Conservation (phyloP, 2,329 filamentous ascomycete genomes). For the Aspergillus sp. region DNA sequence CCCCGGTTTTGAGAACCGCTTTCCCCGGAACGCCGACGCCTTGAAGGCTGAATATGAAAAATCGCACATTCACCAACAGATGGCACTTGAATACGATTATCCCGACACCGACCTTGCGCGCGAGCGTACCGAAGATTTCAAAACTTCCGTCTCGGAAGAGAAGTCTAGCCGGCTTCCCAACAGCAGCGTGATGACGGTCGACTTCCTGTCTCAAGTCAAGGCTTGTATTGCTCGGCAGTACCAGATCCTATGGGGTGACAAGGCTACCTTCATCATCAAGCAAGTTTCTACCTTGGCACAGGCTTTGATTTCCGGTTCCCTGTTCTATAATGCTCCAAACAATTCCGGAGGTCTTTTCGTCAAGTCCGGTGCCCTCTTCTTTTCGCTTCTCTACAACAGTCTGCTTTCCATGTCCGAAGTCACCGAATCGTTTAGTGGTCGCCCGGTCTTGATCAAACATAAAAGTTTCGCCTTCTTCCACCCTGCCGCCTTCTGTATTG, state of each 20-base stretch:
- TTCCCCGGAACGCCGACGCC: constrained; percentile 44
- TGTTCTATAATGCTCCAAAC: constrained; percentile 64
- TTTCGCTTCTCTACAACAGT: constrained; percentile 62
- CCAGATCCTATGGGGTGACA: constrained; percentile 65
- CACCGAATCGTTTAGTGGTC: constrained; percentile 60
- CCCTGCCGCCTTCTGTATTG: constrained; percentile 47
- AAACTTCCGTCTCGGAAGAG: constrained; percentile 52
- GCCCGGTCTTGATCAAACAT: constrained; percentile 61
- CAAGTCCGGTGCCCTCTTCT: constrained; percentile 65
- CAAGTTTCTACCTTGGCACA: constrained; percentile 58
- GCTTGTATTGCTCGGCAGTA: constrained; percentile 61
- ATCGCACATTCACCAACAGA: constrained; percentile 50
- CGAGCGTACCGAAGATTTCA: constrained; percentile 54
- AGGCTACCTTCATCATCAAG: constrained; percentile 63
- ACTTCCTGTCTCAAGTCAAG: constrained; percentile 56
- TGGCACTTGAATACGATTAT: constrained; percentile 59
- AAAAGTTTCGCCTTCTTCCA: constrained; percentile 59
- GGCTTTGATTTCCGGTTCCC: constrained; percentile 63
- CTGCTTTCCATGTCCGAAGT: constrained; percentile 67
- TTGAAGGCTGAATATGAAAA: constrained; percentile 54
- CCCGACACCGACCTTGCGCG: constrained; percentile 52
- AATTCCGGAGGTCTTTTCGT: constrained; percentile 62
- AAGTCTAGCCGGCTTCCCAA: constrained; percentile 56
- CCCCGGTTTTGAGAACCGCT: constrained; percentile 43
- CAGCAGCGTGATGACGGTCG: constrained; percentile 57